phyloP scores from a whole-genome alignment of 2,329 filamentous ascomycete species.

The Microdochium nivale region DNA sequence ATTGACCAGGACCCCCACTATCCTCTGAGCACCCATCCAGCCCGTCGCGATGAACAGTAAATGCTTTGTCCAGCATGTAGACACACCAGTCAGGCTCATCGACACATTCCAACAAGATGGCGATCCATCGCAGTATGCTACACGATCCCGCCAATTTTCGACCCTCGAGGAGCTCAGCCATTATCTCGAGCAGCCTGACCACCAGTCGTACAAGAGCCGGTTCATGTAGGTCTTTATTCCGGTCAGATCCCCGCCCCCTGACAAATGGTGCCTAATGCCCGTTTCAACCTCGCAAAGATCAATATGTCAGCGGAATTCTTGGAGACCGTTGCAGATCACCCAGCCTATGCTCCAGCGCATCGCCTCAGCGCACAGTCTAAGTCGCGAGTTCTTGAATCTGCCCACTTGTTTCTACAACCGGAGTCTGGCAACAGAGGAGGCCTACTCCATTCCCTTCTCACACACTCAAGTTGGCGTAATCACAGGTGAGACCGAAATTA shows the following conservation, averaged over 20 bases:
- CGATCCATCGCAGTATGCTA: not conserved
- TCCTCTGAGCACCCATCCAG: not conserved
- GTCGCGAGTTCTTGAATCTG: conserved; percentile 13
- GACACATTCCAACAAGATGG: conserved; percentile 5
- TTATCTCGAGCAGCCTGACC: conserved; percentile 3
- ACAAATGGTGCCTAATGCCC: not conserved
- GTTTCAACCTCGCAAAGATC: conserved; percentile 8
- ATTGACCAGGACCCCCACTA: too few relatives aligned
- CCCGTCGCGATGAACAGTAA: conserved; percentile 4
- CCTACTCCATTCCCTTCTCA: conserved; percentile 15
- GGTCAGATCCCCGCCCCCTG: not conserved
- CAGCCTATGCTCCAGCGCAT: conserved; percentile 13
- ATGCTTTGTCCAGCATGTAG: conserved; percentile 12
- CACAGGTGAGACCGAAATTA: conserved; percentile 8
- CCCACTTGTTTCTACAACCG: conserved; percentile 18
- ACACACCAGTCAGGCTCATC: conserved; percentile 11
- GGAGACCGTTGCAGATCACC: conserved; percentile 16
- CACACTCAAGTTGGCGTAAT: conserved; percentile 7
- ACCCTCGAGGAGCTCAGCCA: conserved; percentile 7
- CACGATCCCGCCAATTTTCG: conserved; percentile 3
- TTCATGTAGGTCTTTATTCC: conserved; percentile 8
- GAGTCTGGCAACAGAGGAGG: conserved; percentile 15
- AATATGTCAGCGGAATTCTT: conserved; percentile 19
- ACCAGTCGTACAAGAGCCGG: conserved; percentile 8
- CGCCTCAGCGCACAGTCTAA: conserved; percentile 11